Conservation (phyloP, 805 yeast species). For the Schwanniomyces pseudopolymorphus region DNA sequence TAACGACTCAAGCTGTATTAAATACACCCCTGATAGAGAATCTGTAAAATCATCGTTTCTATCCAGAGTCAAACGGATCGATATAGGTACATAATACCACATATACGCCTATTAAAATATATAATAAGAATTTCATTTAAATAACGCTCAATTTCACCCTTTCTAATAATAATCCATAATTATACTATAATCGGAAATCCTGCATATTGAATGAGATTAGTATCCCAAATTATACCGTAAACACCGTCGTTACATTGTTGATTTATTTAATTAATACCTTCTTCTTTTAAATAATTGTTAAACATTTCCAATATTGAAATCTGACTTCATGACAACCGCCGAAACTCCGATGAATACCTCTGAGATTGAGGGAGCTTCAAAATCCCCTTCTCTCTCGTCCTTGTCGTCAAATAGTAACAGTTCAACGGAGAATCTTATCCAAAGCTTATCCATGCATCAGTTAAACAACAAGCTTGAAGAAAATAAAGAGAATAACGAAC, state of each 20-base stretch:
- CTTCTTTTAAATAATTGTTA: background rate
- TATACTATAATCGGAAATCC: background rate
- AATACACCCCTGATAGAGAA: conserved; percentile 22
- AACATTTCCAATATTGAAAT: background rate
- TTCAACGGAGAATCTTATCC: conserved; percentile 23
- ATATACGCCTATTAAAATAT: background rate
- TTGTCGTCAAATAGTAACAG: conserved; percentile 21
- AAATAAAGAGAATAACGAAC: background rate
- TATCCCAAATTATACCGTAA: conserved; percentile 1
- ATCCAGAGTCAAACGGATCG: conserved; percentile 18
- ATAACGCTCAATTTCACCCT: background rate
- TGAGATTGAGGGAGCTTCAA: background rate
- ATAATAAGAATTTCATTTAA: background rate
- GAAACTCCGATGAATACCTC: background rate
- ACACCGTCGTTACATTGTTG: conserved; percentile 3
- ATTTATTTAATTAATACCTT: background rate
- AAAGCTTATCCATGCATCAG: conserved; percentile 14
- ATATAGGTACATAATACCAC: conserved; percentile 21
- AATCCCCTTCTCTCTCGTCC: conserved; percentile 16
- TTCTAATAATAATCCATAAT: background rate
- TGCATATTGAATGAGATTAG: background rate
- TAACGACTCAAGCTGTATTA: conserved; percentile 7
- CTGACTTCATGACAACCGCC: background rate
- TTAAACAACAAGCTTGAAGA: background rate
- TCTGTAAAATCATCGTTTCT: conserved; percentile 11